Evolutionary conservation across 179 eudicot genomes (phyloP).

Genomic region (Carnegiea gigantea): DNA sequence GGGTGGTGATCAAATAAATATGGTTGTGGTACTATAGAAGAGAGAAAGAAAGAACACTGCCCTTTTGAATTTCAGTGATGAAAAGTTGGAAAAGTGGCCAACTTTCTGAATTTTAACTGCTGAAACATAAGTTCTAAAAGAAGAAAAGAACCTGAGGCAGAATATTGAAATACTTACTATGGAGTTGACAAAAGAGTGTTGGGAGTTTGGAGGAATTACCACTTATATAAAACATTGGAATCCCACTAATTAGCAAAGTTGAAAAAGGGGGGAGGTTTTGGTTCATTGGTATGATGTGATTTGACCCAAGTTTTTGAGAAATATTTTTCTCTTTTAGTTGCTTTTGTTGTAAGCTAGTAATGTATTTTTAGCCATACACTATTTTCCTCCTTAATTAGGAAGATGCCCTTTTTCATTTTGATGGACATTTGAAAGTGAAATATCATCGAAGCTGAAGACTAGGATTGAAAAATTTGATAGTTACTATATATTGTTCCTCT

Average conservation of each 20-base stretch:
- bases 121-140: neutral
- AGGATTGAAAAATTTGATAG: neutral
- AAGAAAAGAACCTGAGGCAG: neutral
- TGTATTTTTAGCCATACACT: neutral
- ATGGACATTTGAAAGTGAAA: slow-evolving; percentile 6
- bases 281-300: neutral
- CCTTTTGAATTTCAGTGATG: slow-evolving; percentile 1
- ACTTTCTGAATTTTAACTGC: slow-evolving; percentile 3
- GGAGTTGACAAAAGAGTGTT: too few relatives aligned
- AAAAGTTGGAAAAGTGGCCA: neutral
- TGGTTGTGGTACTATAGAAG: neutral
- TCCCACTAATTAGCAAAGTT: neutral
- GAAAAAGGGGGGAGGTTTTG: neutral
- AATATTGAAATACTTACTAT: neutral
- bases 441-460: neutral
- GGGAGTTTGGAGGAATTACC: neutral
- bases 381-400: neutral
- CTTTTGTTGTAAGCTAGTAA: slow-evolving; percentile 12
- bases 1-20: slow-evolving; percentile 1
- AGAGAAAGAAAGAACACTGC: neutral
- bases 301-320: neutral
- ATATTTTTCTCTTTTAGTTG: neutral
- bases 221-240: neutral
- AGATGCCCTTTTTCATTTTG: neutral
- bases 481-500: too few relatives aligned